Base-by-base conservation (phyloP, 306 rosid species). In the Ochetophila trinervis region DNA sequence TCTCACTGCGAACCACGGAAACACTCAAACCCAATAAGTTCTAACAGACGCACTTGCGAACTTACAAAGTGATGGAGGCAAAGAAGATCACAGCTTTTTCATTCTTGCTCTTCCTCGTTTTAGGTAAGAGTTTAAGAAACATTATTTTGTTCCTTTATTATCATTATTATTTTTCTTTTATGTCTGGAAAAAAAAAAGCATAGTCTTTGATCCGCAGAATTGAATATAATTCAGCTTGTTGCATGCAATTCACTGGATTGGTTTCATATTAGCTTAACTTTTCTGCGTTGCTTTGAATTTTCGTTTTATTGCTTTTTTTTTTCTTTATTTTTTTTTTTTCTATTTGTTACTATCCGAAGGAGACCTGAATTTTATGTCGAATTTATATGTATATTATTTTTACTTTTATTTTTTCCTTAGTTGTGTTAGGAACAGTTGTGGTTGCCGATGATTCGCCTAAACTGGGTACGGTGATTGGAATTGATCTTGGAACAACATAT, bases 21-120 rank as follows among this genome's bases (percentile, higher is more conserved):
- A 6, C 19, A 9, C n/a, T 21, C 14, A 18, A 42, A 1, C 0
- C 14, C 5, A 9, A 3, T 17, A 12, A 19, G 16, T 23, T 8
- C 5, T 24, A 17, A 27, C 5, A 8, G 3, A 4, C 48, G 49
- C 3, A 44, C 8, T 49, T 20, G 9, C 2, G 23, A 5, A n/a
- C 35, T 2, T 14, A 8, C 6, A 63, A 11, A 49, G 15, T n/a
- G 10, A 67, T 67, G 71, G 53, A 13, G 50, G 36, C 24, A 54
- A 50, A 15, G 62, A 73, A 60, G 76, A 75, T 22, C 69, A 68
- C 48, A 23, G 66, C 74, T 37, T 5, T 73, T 73, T 57, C 70
- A 19, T 21, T 78, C 44, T n/a, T 70, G 67, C 72, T 84, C 58
- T 74, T 81, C 18, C 81, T 80, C 54, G 48, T 40, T 48, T 53